Evolutionary conservation across 768 basidiomycete genomes (phyloP).

Genomic region (Russula foetens): DNA sequence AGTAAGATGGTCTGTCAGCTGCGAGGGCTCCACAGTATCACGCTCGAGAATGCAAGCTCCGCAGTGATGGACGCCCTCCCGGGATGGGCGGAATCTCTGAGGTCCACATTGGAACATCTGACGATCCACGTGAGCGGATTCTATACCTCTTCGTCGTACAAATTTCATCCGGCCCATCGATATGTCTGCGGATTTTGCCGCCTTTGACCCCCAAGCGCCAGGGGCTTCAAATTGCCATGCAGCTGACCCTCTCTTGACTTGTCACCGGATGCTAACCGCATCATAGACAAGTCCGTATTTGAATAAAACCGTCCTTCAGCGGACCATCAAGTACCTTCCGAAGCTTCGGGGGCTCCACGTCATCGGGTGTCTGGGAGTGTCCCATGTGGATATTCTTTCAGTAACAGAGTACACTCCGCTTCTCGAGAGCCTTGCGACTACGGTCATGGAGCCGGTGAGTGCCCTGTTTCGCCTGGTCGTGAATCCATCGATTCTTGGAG

Average conservation of each 20-base stretch:
- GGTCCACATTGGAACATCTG: slow-evolving; percentile 41
- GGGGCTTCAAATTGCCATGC: not conserved
- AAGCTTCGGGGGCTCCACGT: slow-evolving; percentile 51
- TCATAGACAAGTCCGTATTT: slow-evolving; percentile 48
- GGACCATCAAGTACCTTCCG: slow-evolving; percentile 42
- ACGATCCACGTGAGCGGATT: slow-evolving; percentile 47
- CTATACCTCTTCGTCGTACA: not conserved
- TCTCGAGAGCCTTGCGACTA: slow-evolving; percentile 54
- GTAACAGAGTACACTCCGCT: slow-evolving; percentile 40
- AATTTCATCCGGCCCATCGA: slow-evolving; percentile 10
- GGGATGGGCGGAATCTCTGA: slow-evolving; percentile 41
- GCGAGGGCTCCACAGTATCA: slow-evolving; percentile 35
- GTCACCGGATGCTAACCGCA: slow-evolving; percentile 7
- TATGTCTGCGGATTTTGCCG: slow-evolving; percentile 8
- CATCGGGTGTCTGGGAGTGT: slow-evolving; percentile 48
- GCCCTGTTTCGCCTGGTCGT: not conserved
- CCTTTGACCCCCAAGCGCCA: not conserved
- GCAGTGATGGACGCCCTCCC: slow-evolving; percentile 52
- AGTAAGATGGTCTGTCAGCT: slow-evolving; percentile 35
- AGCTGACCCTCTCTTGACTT: slow-evolving; percentile 13
- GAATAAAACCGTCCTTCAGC: slow-evolving; percentile 42
- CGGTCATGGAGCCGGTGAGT: slow-evolving; percentile 51
- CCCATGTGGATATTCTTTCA: slow-evolving; percentile 43
- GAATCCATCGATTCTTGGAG: not conserved
- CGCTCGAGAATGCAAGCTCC: slow-evolving; percentile 56